Conservation (phyloP, 306 rosid species). For the Cucumis sativus region Cucumber_9930_V3 NC_026658.2:18599001-18599500, state of each 20-base stretch:
- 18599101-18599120: neutral
- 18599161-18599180: neutral
- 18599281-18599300: neutral
- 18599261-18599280: neutral
- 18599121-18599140: neutral
- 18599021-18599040: neutral
- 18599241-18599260: neutral
- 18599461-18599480: neutral
- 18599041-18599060: neutral
- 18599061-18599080: neutral
- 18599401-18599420: neutral
- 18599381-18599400: neutral
- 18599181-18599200: neutral
- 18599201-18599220: neutral
- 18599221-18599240: neutral
- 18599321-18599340: neutral
- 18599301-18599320: neutral
- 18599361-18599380: neutral
- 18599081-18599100: neutral
- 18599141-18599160: neutral
- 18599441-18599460: neutral
- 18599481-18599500: neutral
- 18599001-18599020: neutral
- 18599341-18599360: neutral
- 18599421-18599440: neutral